Evolutionary conservation across 179 eudicot genomes (phyloP), one percentile per base, ranked within the genome.

Genomic region (Heliamphora pulchella): DNA sequence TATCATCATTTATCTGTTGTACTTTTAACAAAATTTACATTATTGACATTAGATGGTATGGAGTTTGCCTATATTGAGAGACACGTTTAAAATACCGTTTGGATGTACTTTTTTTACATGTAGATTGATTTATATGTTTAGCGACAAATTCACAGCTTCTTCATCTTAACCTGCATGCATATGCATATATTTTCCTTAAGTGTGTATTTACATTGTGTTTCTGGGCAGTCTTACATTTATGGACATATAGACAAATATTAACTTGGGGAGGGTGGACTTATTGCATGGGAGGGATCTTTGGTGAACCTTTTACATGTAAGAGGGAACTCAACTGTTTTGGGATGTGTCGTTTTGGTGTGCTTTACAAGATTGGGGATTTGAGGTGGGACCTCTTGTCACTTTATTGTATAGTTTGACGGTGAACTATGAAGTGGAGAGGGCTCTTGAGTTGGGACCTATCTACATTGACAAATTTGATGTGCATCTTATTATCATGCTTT

Each of bases 21-120:
- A 2, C 22, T 41, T 74, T 55, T 74, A 43, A 50, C 47, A 55
- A 73, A 41, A 31, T 74, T 22, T 55, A 14, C 50, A 0, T 15
- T 57, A 48, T 39, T 41, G 31, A 17, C 5, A 31, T 22, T 62
- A 74, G 71, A 41, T 55, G 67, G 13, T 54, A 6, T 46, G 51
- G 75, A 48, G 61, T 82, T 17, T 70, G 31, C 80, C 44, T 68
- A 57, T 55, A 50, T 78, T 78, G 17, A 39, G 13, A 55, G 62
- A 43, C n/a, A n/a, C 22, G 9, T 53, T 41, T 78, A 13, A 17
- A 50, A 4, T 77, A 11, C 22, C 47, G 10, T 20, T 68, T 11
- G 53, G 47, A 69, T 54, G 2, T 64, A 64, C 22, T 20, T 64
- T n/a, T 18, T 58, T 20, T 18, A 4, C 5, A 20, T 4, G 11